Evolutionary conservation across 805 yeast genomes (phyloP), one percentile per base, ranked within the genome.

Genomic region (Tetrapisispora fleetii): DNA sequence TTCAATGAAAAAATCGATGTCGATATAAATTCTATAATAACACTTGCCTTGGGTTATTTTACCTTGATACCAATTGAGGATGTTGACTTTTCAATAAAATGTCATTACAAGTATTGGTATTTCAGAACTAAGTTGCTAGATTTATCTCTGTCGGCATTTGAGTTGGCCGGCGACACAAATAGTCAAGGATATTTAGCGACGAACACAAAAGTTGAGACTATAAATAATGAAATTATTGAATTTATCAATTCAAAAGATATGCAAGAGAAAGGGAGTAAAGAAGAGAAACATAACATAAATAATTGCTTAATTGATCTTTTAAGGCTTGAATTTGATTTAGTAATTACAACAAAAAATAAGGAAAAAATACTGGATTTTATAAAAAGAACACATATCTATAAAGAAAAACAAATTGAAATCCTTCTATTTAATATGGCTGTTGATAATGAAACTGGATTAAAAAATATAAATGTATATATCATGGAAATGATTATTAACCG

Each of bases 101-200:
- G 54, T 8, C 54, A 59, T 18, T 67, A 60, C 40, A 53, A 52
- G 33, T 54, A 60, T 22, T 65, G 69, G 61, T 45, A 50, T 16
- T 52, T 52, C 33, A 58, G 60, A 37, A 44, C 55, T 0, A 39
- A 52, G 10, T 37, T 48, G 4, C 32, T 45, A 32, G 43, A 37
- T 17, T n/a, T 38, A 9, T 16, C 22, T 7, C 19, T 45, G 10
- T 19, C 39, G 21, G 6, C 14, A 7, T 11, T 11, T 11, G n/a
- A 45, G 5, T 18, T 16, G 7, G 4, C 14, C 7, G 27, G 21
- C 18, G 47, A 30, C 10, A 30, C 19, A 24, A 30, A 8, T 19
- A 10, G 5, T 11, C 32, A 38, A 21, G 17, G 7, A 8, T 7
- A 43, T 58, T 30, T 52, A 53, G 13, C 43, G 57, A 17, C 57